Conservation (phyloP, 768 basidiomycete species). For the Tylopilus felleus region DNA sequence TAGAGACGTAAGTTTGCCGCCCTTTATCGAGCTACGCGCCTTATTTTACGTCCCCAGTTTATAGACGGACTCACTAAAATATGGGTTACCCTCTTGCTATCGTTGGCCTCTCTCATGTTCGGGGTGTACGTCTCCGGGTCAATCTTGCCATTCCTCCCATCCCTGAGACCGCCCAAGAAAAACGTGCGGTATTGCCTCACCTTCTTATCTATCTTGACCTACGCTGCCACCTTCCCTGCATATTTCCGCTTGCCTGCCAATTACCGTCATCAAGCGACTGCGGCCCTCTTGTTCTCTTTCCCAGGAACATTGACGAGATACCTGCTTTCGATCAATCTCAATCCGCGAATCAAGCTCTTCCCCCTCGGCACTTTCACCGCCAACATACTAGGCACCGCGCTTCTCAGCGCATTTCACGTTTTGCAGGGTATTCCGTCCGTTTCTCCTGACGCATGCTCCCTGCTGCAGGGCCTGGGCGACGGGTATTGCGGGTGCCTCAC, state of each 20-base stretch:
- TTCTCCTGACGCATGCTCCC: constrained; percentile 57
- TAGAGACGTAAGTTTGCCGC: constrained; percentile 54
- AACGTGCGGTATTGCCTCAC: constrained; percentile 50
- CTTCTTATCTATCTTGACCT: constrained; percentile 57
- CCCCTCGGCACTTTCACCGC: constrained; percentile 79
- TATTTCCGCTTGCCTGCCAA: constrained; percentile 69
- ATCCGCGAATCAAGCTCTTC: constrained; percentile 56
- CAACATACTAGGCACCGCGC: constrained; percentile 76
- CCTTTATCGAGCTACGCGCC: neutral
- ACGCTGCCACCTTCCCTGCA: constrained; percentile 70
- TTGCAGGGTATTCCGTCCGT: constrained; percentile 51
- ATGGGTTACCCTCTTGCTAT: constrained; percentile 72
- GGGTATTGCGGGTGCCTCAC: constrained; percentile 96
- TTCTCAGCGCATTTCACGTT: constrained; percentile 72
- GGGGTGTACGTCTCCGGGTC: constrained; percentile 61
- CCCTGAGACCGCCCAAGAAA: constrained; percentile 40
- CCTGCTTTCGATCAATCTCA: constrained; percentile 67
- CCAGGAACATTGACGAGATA: constrained; percentile 88
- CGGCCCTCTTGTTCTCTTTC: constrained; percentile 85
- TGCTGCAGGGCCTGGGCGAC: constrained; percentile 80
- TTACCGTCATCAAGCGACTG: constrained; percentile 77
- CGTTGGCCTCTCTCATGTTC: constrained; percentile 72
- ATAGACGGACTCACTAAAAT: constrained; percentile 84
- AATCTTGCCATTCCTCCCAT: constrained; percentile 40
- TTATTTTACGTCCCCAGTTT: constrained; percentile 47